Evolutionary conservation across 805 yeast genomes (phyloP), one percentile per base, ranked within the genome.

Genomic region (Schwanniomyces pseudopolymorphus): DNA sequence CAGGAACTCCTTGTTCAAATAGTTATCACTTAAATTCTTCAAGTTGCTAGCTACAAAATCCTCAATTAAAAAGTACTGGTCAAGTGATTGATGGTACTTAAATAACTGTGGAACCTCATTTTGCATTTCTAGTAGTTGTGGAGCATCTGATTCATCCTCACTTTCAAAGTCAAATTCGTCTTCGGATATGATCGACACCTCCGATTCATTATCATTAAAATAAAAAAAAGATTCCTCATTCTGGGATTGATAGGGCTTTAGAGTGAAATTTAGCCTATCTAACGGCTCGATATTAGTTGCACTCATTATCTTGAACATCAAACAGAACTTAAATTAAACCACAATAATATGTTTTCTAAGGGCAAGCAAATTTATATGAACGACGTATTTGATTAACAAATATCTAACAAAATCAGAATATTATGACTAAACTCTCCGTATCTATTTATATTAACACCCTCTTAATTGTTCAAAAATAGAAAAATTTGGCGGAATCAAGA

Each of bases 231-330:
- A 36, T 33, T 41, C 43, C 13, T 43, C 22, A 6, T 16, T 16
- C 33, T 22, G 27, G 17, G 33, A 19, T 14, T 48, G 44, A 21
- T 35, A 36, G 11, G 52, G 42, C 39, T 33, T 31, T 10, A 51
- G 41, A 14, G 55, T 49, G 22, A 51, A 46, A 19, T 46, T 48
- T 9, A 51, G 24, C 28, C 39, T 46, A 26, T 51, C 55, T 14
- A 40, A 20, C 3, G 44, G 33, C 22, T 39, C 39, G 14, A 48
- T 20, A 36, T 47, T 48, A 21, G 52, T 50, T 4, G 52, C 36
- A 22, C 50, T 48, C 31, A 51, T 38, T 3, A 52, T 46, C 20
- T 44, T 44, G 33, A 47, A 50, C 41, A 21, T 38, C 11, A n/a
- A 37, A 7, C 11, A 31, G 11, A 17, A 26, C 10, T 26, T 4